phyloP scores from a whole-genome alignment of 1,284 basidiomycete species.

The Abortiporus biennis region DNA sequence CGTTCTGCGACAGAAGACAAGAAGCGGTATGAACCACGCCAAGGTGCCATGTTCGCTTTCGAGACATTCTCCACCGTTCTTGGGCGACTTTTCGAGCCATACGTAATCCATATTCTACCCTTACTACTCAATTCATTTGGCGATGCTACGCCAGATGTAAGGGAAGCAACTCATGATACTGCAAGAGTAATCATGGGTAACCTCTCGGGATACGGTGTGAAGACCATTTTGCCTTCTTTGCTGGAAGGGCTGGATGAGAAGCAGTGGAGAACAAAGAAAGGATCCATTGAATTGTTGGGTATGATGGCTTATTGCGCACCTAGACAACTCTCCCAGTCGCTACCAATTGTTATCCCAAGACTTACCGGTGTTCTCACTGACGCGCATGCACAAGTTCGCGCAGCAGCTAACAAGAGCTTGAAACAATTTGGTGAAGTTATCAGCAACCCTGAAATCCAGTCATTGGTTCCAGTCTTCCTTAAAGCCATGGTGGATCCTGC shows the following conservation, averaged over 20 bases:
- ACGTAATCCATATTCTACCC: constrained; percentile 84
- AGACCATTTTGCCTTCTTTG: constrained; percentile 89
- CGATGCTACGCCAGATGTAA: constrained; percentile 85
- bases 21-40: constrained; percentile 79
- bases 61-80: constrained; percentile 88
- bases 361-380: constrained; percentile 95
- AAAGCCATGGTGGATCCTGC: constrained; percentile 96
- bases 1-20: constrained; percentile 85
- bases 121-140: constrained; percentile 87
- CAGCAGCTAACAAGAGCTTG: constrained; percentile 90
- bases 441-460: constrained; percentile 92
- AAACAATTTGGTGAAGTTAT: constrained; percentile 98
- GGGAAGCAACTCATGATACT: constrained; percentile 93
- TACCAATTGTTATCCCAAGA: constrained; percentile 95
- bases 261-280: constrained; percentile 99
- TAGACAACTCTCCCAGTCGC: constrained; percentile 88
- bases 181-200: constrained; percentile 94
- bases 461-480: constrained; percentile 86
- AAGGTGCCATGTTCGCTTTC: constrained; percentile 94
- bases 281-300: constrained; percentile 94
- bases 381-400: constrained; percentile 94
- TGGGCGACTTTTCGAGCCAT: constrained; percentile 91
- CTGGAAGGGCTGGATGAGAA: constrained; percentile 94
- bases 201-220: constrained; percentile 92
- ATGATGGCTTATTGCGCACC: constrained; percentile 99